Evolutionary conservation across 2,329 filamentous ascomycete genomes (phyloP).

Genomic region (Clonostachys sp.): DNA sequence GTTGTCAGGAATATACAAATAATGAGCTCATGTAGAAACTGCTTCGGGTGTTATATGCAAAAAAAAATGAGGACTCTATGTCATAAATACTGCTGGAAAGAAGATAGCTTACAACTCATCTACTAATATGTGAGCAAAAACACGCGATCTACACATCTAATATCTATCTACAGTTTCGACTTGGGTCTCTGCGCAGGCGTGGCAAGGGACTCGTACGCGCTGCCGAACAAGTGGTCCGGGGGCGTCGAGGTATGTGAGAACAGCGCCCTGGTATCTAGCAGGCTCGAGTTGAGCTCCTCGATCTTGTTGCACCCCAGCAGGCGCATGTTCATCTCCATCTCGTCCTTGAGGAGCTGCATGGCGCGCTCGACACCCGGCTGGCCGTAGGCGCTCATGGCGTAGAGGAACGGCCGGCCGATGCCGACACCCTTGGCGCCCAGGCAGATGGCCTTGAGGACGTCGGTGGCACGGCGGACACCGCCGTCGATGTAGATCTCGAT

Average conservation of each 20-base stretch:
- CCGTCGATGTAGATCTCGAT: constrained; percentile 92
- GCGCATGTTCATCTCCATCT: constrained; percentile 99
- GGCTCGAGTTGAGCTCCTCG: constrained; percentile 71
- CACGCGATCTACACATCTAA: constrained; percentile 8
- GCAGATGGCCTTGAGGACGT: constrained; percentile 93
- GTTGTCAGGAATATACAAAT: neutral
- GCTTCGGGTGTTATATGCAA: too few species aligned
- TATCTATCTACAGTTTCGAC: constrained; percentile 40
- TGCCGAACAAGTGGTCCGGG: constrained; percentile 37
- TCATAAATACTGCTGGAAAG: neutral
- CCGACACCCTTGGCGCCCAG: constrained; percentile 89
- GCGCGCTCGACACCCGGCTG: constrained; percentile 82
- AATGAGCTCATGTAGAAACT: neutral
- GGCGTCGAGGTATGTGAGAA: constrained; percentile 45
- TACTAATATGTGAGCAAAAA: neutral
- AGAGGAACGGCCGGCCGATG: constrained; percentile 91
- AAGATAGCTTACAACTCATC: neutral
- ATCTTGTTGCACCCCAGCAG: constrained; percentile 76
- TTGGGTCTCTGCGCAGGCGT: constrained; percentile 46
- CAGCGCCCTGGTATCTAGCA: constrained; percentile 75
- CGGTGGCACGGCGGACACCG: constrained; percentile 82
- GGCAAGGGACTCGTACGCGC: constrained; percentile 49
- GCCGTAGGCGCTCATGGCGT: constrained; percentile 93
- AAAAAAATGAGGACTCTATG: neutral
- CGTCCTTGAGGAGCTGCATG: constrained; percentile 89